phyloP scores from a whole-genome alignment of 495 filamentous ascomycete genomes.

The Aspergillus kassunensis region DNA sequence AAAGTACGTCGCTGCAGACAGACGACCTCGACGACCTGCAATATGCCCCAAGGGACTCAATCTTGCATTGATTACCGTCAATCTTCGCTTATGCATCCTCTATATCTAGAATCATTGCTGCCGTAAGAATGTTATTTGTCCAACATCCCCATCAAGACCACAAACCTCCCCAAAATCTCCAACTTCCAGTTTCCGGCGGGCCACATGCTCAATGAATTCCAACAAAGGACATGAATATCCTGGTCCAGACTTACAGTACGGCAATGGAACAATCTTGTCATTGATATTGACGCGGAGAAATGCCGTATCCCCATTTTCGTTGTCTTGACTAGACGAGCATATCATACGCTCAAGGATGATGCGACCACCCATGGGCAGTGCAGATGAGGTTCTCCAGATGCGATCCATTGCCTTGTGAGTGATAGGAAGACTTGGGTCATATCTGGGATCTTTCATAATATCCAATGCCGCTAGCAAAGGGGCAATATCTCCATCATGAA shows the following conservation, averaged over 20 bases:
- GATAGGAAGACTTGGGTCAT: conserved; percentile 38
- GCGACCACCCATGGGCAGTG: conserved; percentile 57
- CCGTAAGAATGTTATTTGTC: conserved; percentile 27
- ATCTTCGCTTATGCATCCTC: too few relatives aligned
- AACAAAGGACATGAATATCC: conserved; percentile 49
- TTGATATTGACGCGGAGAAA: conserved; percentile 57
- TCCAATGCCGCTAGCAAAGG: conserved; percentile 53
- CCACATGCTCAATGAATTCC: conserved; percentile 41
- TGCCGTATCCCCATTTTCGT: conserved; percentile 6
- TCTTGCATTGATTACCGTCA: too few relatives aligned
- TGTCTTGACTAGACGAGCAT: conserved; percentile 24
- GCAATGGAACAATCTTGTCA: conserved; percentile 52
- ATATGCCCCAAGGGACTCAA: too few relatives aligned
- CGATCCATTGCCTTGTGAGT: conserved; percentile 38
- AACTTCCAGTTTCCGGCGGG: conserved; percentile 21
- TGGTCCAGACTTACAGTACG: conserved; percentile 48
- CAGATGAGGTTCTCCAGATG: conserved; percentile 51
- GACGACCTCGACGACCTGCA: too few relatives aligned
- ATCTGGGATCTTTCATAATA: conserved; percentile 42
- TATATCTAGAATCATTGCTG: conserved; percentile 19
- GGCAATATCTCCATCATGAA: conserved; percentile 58
- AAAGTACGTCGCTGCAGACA: too few relatives aligned
- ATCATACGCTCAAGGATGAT: conserved; percentile 52
- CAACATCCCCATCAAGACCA: conserved; percentile 25
- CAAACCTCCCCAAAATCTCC: conserved; percentile 33